Base-by-base conservation (phyloP, 139 green algal species). In the Coelastrella sp. region DNA sequence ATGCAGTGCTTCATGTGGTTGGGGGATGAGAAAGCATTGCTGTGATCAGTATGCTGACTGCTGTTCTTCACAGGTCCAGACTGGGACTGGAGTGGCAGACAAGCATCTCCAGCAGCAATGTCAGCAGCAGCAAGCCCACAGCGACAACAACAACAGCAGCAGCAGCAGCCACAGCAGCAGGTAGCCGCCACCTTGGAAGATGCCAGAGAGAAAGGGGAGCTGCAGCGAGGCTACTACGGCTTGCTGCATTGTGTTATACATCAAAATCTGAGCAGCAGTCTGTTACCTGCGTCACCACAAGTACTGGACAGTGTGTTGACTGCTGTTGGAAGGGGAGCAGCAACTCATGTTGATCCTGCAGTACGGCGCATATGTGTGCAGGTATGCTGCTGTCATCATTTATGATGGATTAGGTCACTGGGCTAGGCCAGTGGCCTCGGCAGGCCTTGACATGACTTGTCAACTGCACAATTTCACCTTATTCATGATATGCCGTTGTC, bases 1-100 rank as follows among this genome's bases (percentile, higher is more conserved):
- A n/a, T n/a, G n/a, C n/a, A n/a, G n/a, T n/a, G n/a, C n/a, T n/a
- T n/a, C n/a, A n/a, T n/a, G n/a, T n/a, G n/a, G n/a, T n/a, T n/a
- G n/a, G n/a, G n/a, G n/a, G n/a, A n/a, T n/a, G n/a, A n/a, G n/a
- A n/a, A n/a, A n/a, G n/a, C n/a, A n/a, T n/a, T n/a, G n/a, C n/a
- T n/a, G n/a, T n/a, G n/a, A n/a, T n/a, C n/a, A n/a, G n/a, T n/a
- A n/a, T n/a, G n/a, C n/a, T n/a, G n/a, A n/a, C n/a, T n/a, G n/a
- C n/a, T n/a, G n/a, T n/a, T n/a, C n/a, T n/a, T n/a, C n/a, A n/a
- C n/a, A 82, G 75, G 75, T 34, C 19, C 76, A 8, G 86, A 94
- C 53, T 97, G 93, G 93, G 95, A 97, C 89, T 98, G 95, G 95
- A 93, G 81, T 17, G 94, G 95, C 19, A 85, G 85, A 17, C 50